phyloP scores from a whole-genome alignment of 805 yeast species.

The Millerago galiae region DNA sequence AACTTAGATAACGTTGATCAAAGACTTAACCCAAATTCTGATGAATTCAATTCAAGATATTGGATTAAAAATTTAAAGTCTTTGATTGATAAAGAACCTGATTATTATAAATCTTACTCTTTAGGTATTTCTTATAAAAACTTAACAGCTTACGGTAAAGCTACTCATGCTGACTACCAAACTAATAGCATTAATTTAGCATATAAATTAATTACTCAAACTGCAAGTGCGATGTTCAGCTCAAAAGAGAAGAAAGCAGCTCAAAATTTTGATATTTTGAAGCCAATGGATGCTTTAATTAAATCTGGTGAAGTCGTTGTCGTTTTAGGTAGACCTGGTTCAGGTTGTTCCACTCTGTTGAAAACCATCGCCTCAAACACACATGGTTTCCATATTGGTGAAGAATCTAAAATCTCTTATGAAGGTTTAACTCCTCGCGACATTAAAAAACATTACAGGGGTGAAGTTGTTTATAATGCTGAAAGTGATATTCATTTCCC shows the following conservation, averaged over 20 bases:
- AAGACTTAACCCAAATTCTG: conserved; percentile 51
- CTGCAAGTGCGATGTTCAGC: conserved; percentile 13
- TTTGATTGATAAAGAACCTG: conserved; percentile 48
- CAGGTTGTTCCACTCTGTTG: conserved; percentile 60
- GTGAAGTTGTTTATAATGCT: conserved; percentile 60
- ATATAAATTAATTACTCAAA: conserved; percentile 16
- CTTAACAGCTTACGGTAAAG: conserved; percentile 55
- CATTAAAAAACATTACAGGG: conserved; percentile 43
- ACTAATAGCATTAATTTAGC: conserved; percentile 46
- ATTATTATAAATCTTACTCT: conserved; percentile 49
- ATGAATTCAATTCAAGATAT: conserved; percentile 46
- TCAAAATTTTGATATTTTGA: conserved; percentile 38
- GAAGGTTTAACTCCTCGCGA: conserved; percentile 42
- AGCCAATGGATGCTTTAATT: conserved; percentile 48
- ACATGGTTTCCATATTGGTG: conserved; percentile 45
- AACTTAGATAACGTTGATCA: conserved; percentile 30
- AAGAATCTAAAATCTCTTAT: conserved; percentile 40
- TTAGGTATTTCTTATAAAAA: conserved; percentile 54
- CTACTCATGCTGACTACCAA: conserved; percentile 60
- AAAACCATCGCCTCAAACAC: conserved; percentile 51
- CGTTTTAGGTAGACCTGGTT: conserved; percentile 76
- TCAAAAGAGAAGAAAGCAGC: conserved; percentile 19
- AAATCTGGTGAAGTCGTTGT: conserved; percentile 65
- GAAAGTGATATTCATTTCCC: conserved; percentile 63
- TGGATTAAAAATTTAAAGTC: conserved; percentile 61